Conservation (phyloP, 441 rosid genomes). For the Pelargonium hybrid region DNA sequence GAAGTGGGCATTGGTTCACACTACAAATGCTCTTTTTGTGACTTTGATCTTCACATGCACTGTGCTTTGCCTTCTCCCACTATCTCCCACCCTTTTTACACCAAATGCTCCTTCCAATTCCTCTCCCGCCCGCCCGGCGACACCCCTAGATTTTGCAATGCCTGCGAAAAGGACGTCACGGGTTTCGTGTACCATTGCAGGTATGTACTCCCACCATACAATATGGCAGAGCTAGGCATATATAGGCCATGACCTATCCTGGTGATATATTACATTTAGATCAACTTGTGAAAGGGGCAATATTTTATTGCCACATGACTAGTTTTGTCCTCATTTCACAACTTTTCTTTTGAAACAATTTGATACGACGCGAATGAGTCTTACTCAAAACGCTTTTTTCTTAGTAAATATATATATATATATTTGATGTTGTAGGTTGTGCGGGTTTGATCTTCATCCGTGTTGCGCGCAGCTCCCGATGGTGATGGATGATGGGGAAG, state of each 20-base stretch:
- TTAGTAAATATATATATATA: too few species aligned
- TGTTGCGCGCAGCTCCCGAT: constrained; percentile 83
- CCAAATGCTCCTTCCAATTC: constrained; percentile 77
- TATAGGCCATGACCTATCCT: too few species aligned
- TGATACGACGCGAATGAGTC: too few species aligned
- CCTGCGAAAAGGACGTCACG: constrained; percentile 56
- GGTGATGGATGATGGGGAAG: constrained; percentile 69
- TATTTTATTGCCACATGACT: too few species aligned
- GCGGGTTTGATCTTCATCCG: constrained; percentile 88
- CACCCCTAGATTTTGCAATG: constrained; percentile 62
- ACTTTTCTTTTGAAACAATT: too few species aligned
- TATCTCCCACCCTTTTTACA: constrained; percentile 62
- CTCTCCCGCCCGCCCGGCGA: constrained; percentile 50
- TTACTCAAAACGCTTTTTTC: too few species aligned
- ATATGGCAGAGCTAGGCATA: too few species aligned
- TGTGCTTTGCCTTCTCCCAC: constrained; percentile 57
- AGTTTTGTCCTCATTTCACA: too few species aligned
- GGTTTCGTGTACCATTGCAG: constrained; percentile 80
- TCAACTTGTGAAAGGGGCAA: too few species aligned
- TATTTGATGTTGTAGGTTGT: constrained; percentile 8
- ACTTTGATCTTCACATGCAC: constrained; percentile 77
- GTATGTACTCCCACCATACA: background rate
- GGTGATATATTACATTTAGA: too few species aligned
- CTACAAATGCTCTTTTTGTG: constrained; percentile 51
- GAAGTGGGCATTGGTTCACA: constrained; percentile 84